Conservation (phyloP, 2,329 filamentous ascomycete species). For the Aspergillus ibericus region DNA sequence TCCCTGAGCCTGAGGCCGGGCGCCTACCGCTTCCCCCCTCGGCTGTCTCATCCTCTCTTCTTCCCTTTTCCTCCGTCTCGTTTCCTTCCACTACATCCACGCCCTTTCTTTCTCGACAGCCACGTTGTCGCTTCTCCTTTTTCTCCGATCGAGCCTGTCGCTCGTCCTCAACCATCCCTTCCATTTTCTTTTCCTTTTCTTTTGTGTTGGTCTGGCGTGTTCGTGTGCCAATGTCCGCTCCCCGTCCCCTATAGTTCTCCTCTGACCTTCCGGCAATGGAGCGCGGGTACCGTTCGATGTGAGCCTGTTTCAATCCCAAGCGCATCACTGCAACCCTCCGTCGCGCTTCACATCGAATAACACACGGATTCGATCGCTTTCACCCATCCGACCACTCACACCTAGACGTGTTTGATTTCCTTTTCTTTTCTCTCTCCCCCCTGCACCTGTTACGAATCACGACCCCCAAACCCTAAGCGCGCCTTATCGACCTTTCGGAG, state of each 20-base stretch:
- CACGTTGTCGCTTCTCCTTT: conserved; percentile 10
- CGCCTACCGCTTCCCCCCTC: conserved; percentile 12
- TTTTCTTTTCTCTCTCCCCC: conserved; percentile 15
- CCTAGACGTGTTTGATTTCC: conserved; percentile 23
- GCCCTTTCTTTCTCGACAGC: conserved; percentile 1
- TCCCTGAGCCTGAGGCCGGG: neutral
- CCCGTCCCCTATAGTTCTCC: conserved; percentile 14
- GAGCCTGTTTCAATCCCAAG: conserved; percentile 11
- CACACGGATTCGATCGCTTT: conserved; percentile 24
- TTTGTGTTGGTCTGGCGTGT: conserved; percentile 31
- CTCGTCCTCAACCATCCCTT: conserved; percentile 23
- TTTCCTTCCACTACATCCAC: conserved; percentile 13
- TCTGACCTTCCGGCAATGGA: conserved; percentile 17
- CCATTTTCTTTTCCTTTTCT: conserved; percentile 20
- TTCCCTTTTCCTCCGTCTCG: conserved; percentile 13
- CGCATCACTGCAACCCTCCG: conserved; percentile 9
- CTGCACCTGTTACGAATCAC: conserved; percentile 25
- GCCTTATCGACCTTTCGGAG: conserved; percentile 7
- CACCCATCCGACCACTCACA: conserved; percentile 23
- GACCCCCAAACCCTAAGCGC: conserved; percentile 16
- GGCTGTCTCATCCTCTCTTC: conserved; percentile 12
- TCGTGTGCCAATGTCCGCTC: conserved; percentile 23
- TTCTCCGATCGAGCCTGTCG: conserved; percentile 20
- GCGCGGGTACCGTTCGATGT: conserved; percentile 20
- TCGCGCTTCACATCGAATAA: conserved; percentile 20